Evolutionary conservation across 768 basidiomycete species (phyloP).

Genomic region (Tulasnella sp.): DNA sequence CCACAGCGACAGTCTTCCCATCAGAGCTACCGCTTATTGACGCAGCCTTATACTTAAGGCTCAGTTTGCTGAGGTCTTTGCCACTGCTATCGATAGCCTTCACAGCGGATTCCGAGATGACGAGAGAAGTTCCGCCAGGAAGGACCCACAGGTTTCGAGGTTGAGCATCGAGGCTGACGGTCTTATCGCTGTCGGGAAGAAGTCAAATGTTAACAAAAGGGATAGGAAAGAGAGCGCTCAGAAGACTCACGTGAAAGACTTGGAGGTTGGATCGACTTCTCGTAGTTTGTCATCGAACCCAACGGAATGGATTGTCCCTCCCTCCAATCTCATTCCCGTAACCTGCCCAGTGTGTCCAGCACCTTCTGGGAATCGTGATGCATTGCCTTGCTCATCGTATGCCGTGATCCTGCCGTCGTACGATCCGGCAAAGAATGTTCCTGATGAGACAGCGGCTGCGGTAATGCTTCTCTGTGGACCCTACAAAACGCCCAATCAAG

Average conservation of each 20-base stretch:
- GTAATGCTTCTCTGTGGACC: constrained; percentile 78
- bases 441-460: constrained; percentile 33
- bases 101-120: constrained; percentile 38
- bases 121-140: constrained; percentile 53
- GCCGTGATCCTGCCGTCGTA: constrained; percentile 60
- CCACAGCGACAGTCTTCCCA: constrained; percentile 45
- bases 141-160: constrained; percentile 35
- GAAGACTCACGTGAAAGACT: constrained; percentile 35
- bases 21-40: constrained; percentile 40
- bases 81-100: constrained; percentile 53
- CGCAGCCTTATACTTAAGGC: constrained; percentile 41
- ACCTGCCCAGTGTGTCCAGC: constrained; percentile 58
- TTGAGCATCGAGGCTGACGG: constrained; percentile 23
- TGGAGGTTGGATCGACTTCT: constrained; percentile 42
- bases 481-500: constrained; percentile 26
- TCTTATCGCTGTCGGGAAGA: neutral
- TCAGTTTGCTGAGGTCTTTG: constrained; percentile 50
- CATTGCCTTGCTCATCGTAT: constrained; percentile 39
- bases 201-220: neutral
- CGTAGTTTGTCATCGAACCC: constrained; percentile 74
- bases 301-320: constrained; percentile 49
- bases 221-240: neutral
- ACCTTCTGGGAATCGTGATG: neutral
- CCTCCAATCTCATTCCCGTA: constrained; percentile 39
- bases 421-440: constrained; percentile 68